Percentiles rank a stretch among this genome's conserved stretches.
These are phyloP conservation scores for Eugenia klotzschiana DNA, from an alignment of 441 rosid species.

Conservation along the genomic window DNA sequence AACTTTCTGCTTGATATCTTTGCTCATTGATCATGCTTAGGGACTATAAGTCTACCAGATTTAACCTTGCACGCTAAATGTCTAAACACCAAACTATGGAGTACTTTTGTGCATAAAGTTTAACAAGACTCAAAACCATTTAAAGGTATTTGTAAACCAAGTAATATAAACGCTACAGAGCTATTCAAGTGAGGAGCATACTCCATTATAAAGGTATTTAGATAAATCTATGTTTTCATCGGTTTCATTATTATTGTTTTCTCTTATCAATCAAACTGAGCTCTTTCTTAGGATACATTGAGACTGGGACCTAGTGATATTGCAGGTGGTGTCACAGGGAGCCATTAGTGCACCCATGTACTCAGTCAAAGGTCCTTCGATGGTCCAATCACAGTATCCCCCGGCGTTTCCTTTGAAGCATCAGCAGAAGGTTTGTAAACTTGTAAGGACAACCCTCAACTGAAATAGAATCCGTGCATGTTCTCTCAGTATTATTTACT, in stretches of 20 bases:
- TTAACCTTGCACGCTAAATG: not conserved
- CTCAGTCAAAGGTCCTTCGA: conserved; percentile 73
- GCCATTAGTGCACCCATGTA: conserved; percentile 87
- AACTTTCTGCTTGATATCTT: not conserved
- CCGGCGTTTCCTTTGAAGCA: conserved; percentile 88
- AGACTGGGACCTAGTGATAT: not conserved
- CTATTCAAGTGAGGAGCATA: not conserved
- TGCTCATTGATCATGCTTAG: not conserved
- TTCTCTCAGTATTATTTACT: not conserved
- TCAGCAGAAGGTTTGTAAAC: conserved; percentile 72
- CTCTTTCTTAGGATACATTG: not conserved
- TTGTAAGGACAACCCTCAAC: not conserved
- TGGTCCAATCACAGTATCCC: conserved; percentile 64
- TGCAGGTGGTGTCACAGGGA: conserved; percentile 78
- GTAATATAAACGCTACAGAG: not conserved
- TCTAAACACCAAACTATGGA: not conserved
- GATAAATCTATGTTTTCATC: not conserved
- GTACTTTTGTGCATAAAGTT: not conserved
- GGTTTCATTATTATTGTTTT: not conserved
- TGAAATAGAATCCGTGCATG: not conserved
- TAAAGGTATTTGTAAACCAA: not conserved
- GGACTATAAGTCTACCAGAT: not conserved
- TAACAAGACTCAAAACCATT: not conserved
- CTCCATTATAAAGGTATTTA: not conserved
- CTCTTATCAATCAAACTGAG: not conserved